Evolutionary conservation across 768 basidiomycete genomes (phyloP).

Genomic region (Leccinellum albellum): DNA sequence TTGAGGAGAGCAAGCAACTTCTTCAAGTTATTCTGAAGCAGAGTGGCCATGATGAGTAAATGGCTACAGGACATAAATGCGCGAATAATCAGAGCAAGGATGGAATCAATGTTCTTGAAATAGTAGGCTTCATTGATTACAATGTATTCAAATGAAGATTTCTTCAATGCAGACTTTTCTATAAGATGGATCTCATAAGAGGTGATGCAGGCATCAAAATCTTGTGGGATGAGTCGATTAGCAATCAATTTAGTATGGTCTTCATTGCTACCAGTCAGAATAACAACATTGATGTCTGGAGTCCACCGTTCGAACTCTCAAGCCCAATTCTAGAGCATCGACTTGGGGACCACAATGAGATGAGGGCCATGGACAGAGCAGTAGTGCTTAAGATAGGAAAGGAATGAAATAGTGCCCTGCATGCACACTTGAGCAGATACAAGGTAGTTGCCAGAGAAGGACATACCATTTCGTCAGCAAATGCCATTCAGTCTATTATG

Average conservation of each 20-base stretch:
- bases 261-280: conserved; percentile 85
- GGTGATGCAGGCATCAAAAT: conserved; percentile 93
- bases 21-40: conserved; percentile 94
- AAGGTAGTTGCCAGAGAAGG: background rate
- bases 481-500: conserved; percentile 97
- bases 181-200: conserved; percentile 97
- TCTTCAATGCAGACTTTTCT: conserved; percentile 88
- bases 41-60: conserved; percentile 94
- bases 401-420: conserved; percentile 95
- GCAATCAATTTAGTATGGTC: conserved; percentile 83
- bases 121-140: conserved; percentile 98
- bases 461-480: conserved; percentile 91
- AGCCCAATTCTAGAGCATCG: conserved; percentile 94
- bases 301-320: conserved; percentile 93
- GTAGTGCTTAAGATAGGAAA: conserved; percentile 89
- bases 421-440: background rate
- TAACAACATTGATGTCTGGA: conserved; percentile 76
- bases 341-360: conserved; percentile 97
- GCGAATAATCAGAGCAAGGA: conserved; percentile 91
- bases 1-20: conserved; percentile 90
- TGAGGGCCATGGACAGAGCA: conserved; percentile 76
- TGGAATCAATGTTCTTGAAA: conserved; percentile 98
- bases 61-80: conserved; percentile 85
- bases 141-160: conserved; percentile 97
- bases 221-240: conserved; percentile 72